Base-by-base conservation (phyloP, 495 filamentous ascomycete species). In the Lasiosphaeria hispida region DNA sequence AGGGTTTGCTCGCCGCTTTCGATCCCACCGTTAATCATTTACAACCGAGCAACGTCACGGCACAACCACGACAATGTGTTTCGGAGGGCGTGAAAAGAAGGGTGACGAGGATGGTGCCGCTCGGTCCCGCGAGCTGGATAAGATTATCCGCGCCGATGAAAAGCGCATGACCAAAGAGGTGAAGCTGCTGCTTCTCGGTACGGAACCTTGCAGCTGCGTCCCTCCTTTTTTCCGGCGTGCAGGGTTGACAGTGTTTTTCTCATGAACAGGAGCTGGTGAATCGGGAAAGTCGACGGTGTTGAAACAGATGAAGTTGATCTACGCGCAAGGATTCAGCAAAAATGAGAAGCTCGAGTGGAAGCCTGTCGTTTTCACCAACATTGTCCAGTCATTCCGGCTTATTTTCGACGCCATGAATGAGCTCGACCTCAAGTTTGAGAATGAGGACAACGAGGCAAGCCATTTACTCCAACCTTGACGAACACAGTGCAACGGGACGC, bases 251-350 rank as follows among this genome's bases (percentile, higher is more conserved):
- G 36, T 11, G 34, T 55, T 48, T 10, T 49, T 38, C 43, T 38
- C 33, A 37, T 17, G 5, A 34, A 53, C 71, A 97, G 94, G 94
- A 70, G 94, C 94, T 65, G 94, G 94, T 66, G 94, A 98, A 77
- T 96, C 91, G 33, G 94, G 94, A 42, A 98, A 98, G 71, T 98
- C 94, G 7, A 98, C 94, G 6, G 92, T 98, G 58, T 83, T 98
- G 51, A 98, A 98, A 78, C 94, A 98, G 80, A 98, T 98, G 94
- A 92, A 93, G 68, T 87, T 98, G 72, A 97, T 98, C 64, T 92
- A 98, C 69, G 87, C 91, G 40, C 84, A 90, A 69, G 94, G 95
- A 17, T 97, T 97, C 72, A 90, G 88, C 42, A 86, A 92, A 63
- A 87, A 85, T 62, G 94, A 98, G 72, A 88, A 93, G 63, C 85